A percentile compares a stretch with the other conserved stretches of the same genome.
These are phyloP conservation scores for Hortiboletus campestris DNA, from an alignment of 768 basidiomycete species.

Conservation along the genomic window DNA sequence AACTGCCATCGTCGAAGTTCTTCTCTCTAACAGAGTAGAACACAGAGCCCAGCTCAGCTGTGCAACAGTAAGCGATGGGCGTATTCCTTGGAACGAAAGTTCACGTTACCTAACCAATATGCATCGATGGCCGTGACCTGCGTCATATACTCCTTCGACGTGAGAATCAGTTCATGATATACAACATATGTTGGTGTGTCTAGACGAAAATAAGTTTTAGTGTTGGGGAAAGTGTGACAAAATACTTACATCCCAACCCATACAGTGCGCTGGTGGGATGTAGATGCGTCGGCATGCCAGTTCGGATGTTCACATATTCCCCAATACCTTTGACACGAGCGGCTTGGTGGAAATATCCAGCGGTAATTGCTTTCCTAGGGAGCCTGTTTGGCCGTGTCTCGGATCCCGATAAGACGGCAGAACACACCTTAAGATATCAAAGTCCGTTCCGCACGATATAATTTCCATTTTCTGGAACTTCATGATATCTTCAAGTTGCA, in stretches of 20 bases:
- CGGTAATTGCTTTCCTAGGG: conserved; percentile 88
- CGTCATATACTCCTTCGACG: conserved; percentile 98
- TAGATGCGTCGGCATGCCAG: conserved; percentile 90
- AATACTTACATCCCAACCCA: conserved; percentile 83
- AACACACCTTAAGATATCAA: conserved; percentile 76
- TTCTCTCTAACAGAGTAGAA: conserved; percentile 99
- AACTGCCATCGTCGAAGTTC: conserved; percentile 89
- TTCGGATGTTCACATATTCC: conserved; percentile 96
- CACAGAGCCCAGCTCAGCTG: conserved; percentile 92
- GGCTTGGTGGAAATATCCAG: conserved; percentile 99
- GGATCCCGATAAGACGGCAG: not conserved
- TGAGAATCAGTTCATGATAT: conserved; percentile 94
- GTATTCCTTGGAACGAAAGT: not conserved
- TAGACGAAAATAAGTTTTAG: conserved; percentile 29
- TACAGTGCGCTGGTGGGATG: conserved; percentile 97
- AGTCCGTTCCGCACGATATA: conserved; percentile 90
- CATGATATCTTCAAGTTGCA: conserved; percentile 98
- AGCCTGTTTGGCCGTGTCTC: not conserved
- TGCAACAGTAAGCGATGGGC: conserved; percentile 5
- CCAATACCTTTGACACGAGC: conserved; percentile 98
- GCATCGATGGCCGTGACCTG: conserved; percentile 98
- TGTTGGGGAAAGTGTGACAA: not conserved
- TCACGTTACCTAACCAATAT: conserved; percentile 85
- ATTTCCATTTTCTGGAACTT: conserved; percentile 97
- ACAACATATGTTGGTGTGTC: conserved; percentile 96